Evolutionary conservation across 2,329 filamentous ascomycete genomes (phyloP).

Genomic region (Neofusicoccum laricinum): DNA sequence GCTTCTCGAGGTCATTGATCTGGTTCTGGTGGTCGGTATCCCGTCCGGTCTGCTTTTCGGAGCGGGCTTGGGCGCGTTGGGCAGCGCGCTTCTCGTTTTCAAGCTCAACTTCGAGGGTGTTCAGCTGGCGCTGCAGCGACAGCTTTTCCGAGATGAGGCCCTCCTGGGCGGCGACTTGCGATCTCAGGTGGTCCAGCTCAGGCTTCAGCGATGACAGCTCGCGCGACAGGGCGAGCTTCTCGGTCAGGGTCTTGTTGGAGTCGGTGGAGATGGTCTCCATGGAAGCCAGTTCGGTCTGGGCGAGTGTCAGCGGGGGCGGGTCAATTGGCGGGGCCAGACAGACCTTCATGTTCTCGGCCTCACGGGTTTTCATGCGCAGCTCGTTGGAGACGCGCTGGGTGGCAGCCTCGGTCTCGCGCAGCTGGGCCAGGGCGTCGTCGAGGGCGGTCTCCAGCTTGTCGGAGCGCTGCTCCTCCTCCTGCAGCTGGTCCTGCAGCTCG

Average conservation of each 20-base stretch:
- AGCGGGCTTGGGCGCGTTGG: conserved; percentile 54
- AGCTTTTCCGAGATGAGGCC: conserved; percentile 74
- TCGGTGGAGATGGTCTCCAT: conserved; percentile 66
- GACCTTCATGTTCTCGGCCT: conserved; percentile 58
- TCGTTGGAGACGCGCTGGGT: conserved; percentile 49
- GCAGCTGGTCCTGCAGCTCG: conserved; percentile 62
- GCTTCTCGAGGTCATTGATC: conserved; percentile 46
- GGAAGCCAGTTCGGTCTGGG: conserved; percentile 67
- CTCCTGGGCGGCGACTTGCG: conserved; percentile 61
- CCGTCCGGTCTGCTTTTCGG: conserved; percentile 48
- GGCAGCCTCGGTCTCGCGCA: conserved; percentile 47
- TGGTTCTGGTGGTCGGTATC: conserved; percentile 46
- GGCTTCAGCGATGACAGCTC: conserved; percentile 59
- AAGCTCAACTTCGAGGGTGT: conserved; percentile 73
- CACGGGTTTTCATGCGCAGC: conserved; percentile 50
- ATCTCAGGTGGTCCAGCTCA: conserved; percentile 61
- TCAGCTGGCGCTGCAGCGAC: conserved; percentile 73
- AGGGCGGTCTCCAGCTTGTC: conserved; percentile 52
- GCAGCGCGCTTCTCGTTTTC: conserved; percentile 75
- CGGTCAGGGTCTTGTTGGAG: conserved; percentile 65
- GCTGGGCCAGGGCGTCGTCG: conserved; percentile 46
- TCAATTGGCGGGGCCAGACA: conserved; percentile 28
- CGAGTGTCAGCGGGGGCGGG: not conserved
- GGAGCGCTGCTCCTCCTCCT: conserved; percentile 59
- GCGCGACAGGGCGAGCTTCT: conserved; percentile 60